These are phyloP conservation scores for Euclidium syriacum DNA, from an alignment of 345 rosid species.

Conservation along the genomic window DNA sequence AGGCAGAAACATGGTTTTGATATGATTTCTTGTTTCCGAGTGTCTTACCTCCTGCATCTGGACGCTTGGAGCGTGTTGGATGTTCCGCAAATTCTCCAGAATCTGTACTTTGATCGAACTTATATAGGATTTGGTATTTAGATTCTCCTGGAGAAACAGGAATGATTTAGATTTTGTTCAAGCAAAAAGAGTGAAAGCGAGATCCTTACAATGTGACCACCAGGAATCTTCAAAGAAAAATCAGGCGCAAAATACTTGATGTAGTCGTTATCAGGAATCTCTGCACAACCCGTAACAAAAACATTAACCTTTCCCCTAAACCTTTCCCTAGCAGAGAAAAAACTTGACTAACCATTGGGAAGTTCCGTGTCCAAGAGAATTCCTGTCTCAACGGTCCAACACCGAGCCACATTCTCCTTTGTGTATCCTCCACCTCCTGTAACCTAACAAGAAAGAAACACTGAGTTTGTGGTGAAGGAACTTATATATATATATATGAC, in stretches of 20 bases:
- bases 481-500: too few relatives aligned
- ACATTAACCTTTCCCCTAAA: neutral
- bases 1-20: neutral
- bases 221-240: constrained; percentile 73
- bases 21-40: neutral
- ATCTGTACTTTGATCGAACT: constrained; percentile 84
- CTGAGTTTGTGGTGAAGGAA: neutral
- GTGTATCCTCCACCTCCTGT: constrained; percentile 99
- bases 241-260: constrained; percentile 87
- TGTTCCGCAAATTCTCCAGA: constrained; percentile 77
- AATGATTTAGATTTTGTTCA: too few relatives aligned
- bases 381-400: constrained; percentile 97
- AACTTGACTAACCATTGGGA: constrained; percentile 60
- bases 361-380: constrained; percentile 87
- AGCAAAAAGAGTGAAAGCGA: neutral
- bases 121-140: constrained; percentile 80
- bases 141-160: constrained; percentile 82
- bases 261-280: constrained; percentile 88
- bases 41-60: constrained; percentile 98
- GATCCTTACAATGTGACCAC: constrained; percentile 67
- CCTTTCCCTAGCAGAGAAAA: too few relatives aligned
- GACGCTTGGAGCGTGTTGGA: constrained; percentile 93
- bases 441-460: constrained; percentile 44
- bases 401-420: constrained; percentile 96
- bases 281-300: constrained; percentile 37